Conservation (phyloP, 176 grass and related monocot species). For the Coix lacrymajobi region DNA sequence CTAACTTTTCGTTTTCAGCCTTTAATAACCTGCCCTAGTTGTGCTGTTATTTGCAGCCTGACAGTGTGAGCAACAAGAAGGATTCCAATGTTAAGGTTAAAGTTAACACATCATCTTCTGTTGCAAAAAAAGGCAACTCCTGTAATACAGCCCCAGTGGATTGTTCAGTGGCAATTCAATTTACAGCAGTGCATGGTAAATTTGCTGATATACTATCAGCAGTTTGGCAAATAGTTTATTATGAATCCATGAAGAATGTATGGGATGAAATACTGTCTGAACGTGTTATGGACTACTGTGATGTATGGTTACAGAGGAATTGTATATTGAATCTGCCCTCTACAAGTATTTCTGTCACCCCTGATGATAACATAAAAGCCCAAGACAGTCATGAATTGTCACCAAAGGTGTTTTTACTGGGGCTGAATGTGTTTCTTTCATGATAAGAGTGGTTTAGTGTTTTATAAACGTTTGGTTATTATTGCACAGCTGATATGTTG, state of each 20-base stretch:
- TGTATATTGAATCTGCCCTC: conserved; percentile 3
- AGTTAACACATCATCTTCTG: conserved; percentile 1
- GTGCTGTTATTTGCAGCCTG: conserved; percentile 24
- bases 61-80: conserved; percentile 36
- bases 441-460: not conserved
- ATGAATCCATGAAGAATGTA: conserved; percentile 74
- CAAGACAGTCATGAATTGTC: conserved; percentile 26
- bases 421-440: not conserved
- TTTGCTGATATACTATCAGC: conserved; percentile 51
- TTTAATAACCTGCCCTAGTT: conserved; percentile 1
- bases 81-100: conserved; percentile 19
- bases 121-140: conserved; percentile 23
- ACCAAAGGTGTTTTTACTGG: conserved; percentile 30
- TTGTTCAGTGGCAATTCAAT: conserved; percentile 17
- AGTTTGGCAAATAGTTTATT: conserved; percentile 52
- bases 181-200: conserved; percentile 19
- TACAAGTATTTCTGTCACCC: conserved; percentile 17
- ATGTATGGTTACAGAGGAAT: conserved; percentile 63
- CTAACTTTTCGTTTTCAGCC: not conserved
- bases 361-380: conserved; percentile 28
- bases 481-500: not conserved
- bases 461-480: conserved; percentile 15
- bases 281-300: conserved; percentile 59
- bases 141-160: not conserved
- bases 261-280: conserved; percentile 64